Evolutionary conservation across 306 rosid genomes (phyloP).

Genomic region (Acacia crassicarpa): DNA sequence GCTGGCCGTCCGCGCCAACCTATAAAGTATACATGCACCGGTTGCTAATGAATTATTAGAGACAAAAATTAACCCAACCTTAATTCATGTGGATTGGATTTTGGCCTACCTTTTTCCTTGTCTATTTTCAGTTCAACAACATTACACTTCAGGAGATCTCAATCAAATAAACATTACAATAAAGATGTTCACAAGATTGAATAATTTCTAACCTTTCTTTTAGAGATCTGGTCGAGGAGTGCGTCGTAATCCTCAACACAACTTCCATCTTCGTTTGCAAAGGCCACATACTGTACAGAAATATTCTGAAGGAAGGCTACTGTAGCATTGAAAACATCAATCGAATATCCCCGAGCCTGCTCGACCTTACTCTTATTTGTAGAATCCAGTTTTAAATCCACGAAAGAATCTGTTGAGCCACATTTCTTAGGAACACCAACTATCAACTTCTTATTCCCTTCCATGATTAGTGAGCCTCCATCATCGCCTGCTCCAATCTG

Average conservation of each 20-base stretch:
- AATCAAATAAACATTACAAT: neutral
- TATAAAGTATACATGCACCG: neutral
- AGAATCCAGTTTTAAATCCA: neutral
- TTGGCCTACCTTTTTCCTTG: no score
- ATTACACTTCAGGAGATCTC: neutral
- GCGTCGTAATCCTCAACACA: neutral
- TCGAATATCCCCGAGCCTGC: neutral
- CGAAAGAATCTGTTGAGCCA: constrained; percentile 1
- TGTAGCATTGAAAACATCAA: neutral
- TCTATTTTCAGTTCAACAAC: neutral
- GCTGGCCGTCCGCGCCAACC: no score
- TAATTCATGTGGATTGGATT: neutral
- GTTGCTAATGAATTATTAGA: neutral
- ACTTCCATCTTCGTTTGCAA: neutral
- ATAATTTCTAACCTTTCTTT: neutral
- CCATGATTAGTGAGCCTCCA: neutral
- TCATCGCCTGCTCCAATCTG: neutral
- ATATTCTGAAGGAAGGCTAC: neutral
- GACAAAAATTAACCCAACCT: no score
- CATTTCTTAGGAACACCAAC: constrained; percentile 15
- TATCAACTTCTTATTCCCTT: constrained; percentile 7
- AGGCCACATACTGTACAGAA: neutral
- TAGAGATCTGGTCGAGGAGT: neutral
- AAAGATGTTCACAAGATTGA: neutral
- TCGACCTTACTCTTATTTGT: neutral